phyloP scores from a whole-genome alignment of 306 rosid genomes.

The Ziziphus jujuba region DNA sequence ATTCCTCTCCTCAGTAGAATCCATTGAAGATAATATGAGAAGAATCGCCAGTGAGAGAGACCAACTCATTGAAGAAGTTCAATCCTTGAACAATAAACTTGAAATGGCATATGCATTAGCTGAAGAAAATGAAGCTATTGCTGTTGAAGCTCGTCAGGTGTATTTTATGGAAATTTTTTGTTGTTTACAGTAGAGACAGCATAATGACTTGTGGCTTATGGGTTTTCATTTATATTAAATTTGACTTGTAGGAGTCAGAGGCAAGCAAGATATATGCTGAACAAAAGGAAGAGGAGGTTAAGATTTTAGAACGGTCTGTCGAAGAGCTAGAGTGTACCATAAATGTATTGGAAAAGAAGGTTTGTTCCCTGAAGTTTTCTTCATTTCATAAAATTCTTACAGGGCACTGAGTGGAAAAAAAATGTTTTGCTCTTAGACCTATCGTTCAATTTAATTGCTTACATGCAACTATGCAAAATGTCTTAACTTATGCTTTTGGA shows the following conservation, averaged over 20 bases:
- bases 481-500: constrained; percentile 8
- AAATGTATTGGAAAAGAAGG: constrained; percentile 93
- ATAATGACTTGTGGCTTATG: constrained; percentile 19
- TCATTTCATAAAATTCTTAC: not conserved
- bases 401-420: not conserved
- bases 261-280: constrained; percentile 79
- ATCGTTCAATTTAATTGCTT: not conserved
- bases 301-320: constrained; percentile 84
- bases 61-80: constrained; percentile 64
- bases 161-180: constrained; percentile 15
- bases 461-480: constrained; percentile 3
- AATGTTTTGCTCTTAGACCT: not conserved
- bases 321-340: constrained; percentile 95
- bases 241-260: constrained; percentile 68
- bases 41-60: constrained; percentile 65
- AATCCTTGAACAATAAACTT: constrained; percentile 59
- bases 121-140: constrained; percentile 92
- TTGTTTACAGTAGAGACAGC: constrained; percentile 24
- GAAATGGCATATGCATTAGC: constrained; percentile 74
- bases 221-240: constrained; percentile 22
- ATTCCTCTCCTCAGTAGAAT: constrained; percentile 53
- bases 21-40: constrained; percentile 60
- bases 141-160: constrained; percentile 85
- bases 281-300: constrained; percentile 94
- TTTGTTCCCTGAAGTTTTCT: constrained; percentile 27